Evolutionary conservation across 345 rosid genomes (phyloP), one percentile per base, ranked within the genome.

Genomic region (Bruguiera parviflora): DNA sequence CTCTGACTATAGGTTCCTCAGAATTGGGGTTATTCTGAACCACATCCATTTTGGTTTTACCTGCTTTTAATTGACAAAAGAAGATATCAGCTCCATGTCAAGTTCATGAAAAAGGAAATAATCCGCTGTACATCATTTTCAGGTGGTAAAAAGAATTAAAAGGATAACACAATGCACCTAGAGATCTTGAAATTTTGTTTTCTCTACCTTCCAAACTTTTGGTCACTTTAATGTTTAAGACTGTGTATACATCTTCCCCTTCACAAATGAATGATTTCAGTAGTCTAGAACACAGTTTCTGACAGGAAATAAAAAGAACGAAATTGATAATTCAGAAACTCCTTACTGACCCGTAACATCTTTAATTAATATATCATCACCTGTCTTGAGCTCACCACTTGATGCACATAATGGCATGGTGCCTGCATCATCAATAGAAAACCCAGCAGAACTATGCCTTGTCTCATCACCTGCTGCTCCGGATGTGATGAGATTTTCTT

Each of bases 61-160:
- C 90, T 84, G 81, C 57, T 66, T 43, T 67, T 21, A 49, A 29
- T 66, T 46, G 63, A 76, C 53, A 78, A 70, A 76, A 46, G 32
- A 70, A 66, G 31, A 57, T 6, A 46, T 68, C 22, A 73, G 43
- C 19, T 68, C 46, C 58, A 47, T 37, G 57, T 67, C 58, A 57
- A 61, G 53, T 64, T 21, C 15, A 16, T 11, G 21, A 55, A 53
- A 21, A 56, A 16, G 4, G 31, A 52, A 46, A 8, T 37, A n/a
- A 35, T 56, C 25, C n/a, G 24, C 53, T 49, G 53, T 19, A 61
- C 33, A 31, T 39, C 31, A 55, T 13, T 58, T 68, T 61, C 61
- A 13, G 7, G 60, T 16, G 21, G 39, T 11, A 49, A 55, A 53
- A 22, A n/a, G 51, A 67, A 10, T 22, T 1, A 51, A 35, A 68